Percentiles rank a stretch among this genome's conserved stretches.
Conservation (phyloP, 2,329 filamentous ascomycete genomes). For the Colletotrichum kahawae region DNA sequence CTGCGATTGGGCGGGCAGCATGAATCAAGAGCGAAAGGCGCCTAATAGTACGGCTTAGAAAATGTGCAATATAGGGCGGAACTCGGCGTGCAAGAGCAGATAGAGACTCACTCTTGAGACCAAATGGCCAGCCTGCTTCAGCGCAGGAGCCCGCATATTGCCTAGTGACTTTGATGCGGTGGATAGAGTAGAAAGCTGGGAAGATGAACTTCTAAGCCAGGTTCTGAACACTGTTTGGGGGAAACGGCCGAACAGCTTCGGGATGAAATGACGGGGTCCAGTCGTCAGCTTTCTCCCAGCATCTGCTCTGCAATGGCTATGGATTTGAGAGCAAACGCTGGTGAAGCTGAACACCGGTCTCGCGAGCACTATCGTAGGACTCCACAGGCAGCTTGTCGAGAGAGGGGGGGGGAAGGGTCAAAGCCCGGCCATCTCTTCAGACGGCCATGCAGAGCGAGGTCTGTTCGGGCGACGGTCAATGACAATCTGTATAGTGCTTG, state of each 20-base stretch:
- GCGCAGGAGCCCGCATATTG: conserved; percentile 9
- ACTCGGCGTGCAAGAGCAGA: not conserved
- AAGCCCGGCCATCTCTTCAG: conserved; percentile 18
- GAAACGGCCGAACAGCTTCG: not conserved
- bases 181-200: not conserved
- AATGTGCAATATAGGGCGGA: not conserved
- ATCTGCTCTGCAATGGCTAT: not conserved
- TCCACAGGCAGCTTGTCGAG: not conserved
- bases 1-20: not conserved
- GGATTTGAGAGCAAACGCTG: too few species aligned
- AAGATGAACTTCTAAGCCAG: not conserved
- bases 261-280: not conserved
- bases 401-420: not conserved
- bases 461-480: not conserved
- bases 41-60: not conserved
- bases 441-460: not conserved
- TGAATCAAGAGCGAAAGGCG: conserved; percentile 6
- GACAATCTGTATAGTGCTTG: not conserved
- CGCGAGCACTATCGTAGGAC: not conserved
- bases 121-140: conserved; percentile 12
- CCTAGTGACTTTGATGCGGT: not conserved
- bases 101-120: conserved; percentile 2
- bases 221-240: not conserved
- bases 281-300: not conserved
- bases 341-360: not conserved